Evolutionary conservation across 257 asterid genomes (phyloP).

Genomic region (Anisodus acutangulus): DNA sequence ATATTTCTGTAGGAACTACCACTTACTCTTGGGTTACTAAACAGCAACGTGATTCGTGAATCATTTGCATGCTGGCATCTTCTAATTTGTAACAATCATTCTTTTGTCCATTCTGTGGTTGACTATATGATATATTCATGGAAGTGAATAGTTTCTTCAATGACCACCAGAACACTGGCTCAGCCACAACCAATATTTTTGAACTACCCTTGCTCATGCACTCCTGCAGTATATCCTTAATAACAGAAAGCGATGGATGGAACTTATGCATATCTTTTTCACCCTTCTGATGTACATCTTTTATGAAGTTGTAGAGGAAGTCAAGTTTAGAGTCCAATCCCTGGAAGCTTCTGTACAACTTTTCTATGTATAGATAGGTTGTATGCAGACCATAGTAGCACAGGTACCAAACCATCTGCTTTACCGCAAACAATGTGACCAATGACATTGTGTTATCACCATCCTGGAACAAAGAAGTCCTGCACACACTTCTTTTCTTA

Average conservation of each 20-base stretch:
- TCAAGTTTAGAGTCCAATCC: slow-evolving; percentile 48
- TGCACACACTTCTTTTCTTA: slow-evolving; percentile 38
- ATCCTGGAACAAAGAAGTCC: slow-evolving; percentile 36
- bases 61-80: slow-evolving; percentile 36
- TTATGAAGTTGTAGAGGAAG: slow-evolving; percentile 49
- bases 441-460: slow-evolving; percentile 42
- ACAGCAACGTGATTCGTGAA: slow-evolving; percentile 52
- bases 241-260: slow-evolving; percentile 63
- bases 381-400: slow-evolving; percentile 66
- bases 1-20: slow-evolving; percentile 24
- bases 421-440: slow-evolving; percentile 55
- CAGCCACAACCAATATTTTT: slow-evolving; percentile 60
- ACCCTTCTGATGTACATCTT: slow-evolving; percentile 50
- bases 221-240: slow-evolving; percentile 52
- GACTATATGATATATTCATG: slow-evolving; percentile 51
- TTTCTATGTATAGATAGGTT: slow-evolving; percentile 53
- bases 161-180: slow-evolving; percentile 59
- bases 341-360: slow-evolving; percentile 48
- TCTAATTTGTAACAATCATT: slow-evolving; percentile 33
- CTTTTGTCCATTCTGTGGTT: slow-evolving; percentile 39
- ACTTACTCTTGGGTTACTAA: slow-evolving; percentile 67
- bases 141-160: slow-evolving; percentile 55
- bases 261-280: slow-evolving; percentile 47
- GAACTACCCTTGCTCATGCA: slow-evolving; percentile 34
- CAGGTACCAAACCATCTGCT: slow-evolving; percentile 71